A percentile compares a stretch with the other conserved stretches of the same genome.
Evolutionary conservation across 768 basidiomycete species (phyloP).

Genomic region (Lactifluus volemus): DNA sequence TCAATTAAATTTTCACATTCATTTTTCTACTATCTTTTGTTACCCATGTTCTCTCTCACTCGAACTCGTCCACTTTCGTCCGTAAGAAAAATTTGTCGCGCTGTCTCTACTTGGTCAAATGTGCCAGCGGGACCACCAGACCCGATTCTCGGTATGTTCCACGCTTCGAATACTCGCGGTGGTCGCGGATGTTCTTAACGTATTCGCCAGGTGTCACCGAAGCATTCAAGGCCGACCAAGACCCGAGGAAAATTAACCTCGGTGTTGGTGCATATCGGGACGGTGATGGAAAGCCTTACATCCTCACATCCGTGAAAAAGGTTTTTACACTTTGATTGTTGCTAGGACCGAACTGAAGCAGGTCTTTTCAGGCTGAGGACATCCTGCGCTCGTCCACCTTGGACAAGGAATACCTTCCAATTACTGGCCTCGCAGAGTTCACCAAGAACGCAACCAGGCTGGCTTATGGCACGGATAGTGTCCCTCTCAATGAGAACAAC

Average conservation of each 20-base stretch:
- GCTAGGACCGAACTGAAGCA: conserved; percentile 2
- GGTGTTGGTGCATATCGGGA: conserved; percentile 98
- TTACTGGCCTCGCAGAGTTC: conserved; percentile 83
- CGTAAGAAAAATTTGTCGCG: conserved; percentile 33
- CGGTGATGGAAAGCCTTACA: conserved; percentile 89
- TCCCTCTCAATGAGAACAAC: conserved; percentile 58
- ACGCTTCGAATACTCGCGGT: background rate
- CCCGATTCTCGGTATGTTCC: conserved; percentile 72
- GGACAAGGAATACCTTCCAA: conserved; percentile 96
- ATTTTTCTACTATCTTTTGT: conserved; percentile 1
- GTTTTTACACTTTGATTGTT: conserved; percentile 29
- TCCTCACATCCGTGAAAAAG: conserved; percentile 84
- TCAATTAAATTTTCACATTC: conserved; percentile 9
- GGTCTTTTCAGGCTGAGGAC: conserved; percentile 58
- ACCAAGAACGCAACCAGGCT: conserved; percentile 81
- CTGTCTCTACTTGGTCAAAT: conserved; percentile 66
- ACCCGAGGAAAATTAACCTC: conserved; percentile 90
- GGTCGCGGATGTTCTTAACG: background rate
- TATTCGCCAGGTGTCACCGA: conserved; percentile 68
- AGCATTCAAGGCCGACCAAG: conserved; percentile 93
- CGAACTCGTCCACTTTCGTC: conserved; percentile 42
- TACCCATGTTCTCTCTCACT: conserved; percentile 34
- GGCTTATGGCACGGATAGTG: conserved; percentile 81
- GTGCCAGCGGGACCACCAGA: conserved; percentile 88
- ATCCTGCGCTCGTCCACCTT: conserved; percentile 50